phyloP scores from a whole-genome alignment of 192 early-diverging fungal genomes.

The Coemansia sp. region DNA sequence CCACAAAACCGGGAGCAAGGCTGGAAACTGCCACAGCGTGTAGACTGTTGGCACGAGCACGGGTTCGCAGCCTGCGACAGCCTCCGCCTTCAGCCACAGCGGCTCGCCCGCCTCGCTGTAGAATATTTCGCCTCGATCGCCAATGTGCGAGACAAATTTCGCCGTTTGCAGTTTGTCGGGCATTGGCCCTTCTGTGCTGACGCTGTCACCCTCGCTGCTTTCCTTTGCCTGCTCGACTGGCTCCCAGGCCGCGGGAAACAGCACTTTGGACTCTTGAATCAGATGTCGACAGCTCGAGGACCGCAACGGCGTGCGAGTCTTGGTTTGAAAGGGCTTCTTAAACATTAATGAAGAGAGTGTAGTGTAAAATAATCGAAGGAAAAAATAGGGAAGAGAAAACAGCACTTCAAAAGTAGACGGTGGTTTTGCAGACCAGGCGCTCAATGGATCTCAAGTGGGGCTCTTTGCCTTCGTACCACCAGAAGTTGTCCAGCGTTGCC shows the following conservation, averaged over 20 bases:
- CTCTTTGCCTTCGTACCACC: constrained; percentile 74
- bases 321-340: constrained; percentile 70
- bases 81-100: constrained; percentile 62
- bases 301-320: constrained; percentile 65
- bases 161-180: constrained; percentile 60
- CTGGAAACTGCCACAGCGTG: constrained; percentile 70
- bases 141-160: constrained; percentile 65
- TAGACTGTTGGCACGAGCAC: constrained; percentile 73
- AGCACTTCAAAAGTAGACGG: constrained; percentile 62
- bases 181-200: constrained; percentile 11
- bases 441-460: constrained; percentile 55
- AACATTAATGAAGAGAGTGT: constrained; percentile 59
- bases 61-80: constrained; percentile 23
- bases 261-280: constrained; percentile 57
- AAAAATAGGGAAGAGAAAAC: background rate
- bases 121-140: constrained; percentile 63
- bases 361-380: no score
- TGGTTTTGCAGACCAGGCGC: constrained; percentile 61
- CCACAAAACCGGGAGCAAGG: constrained; percentile 61
- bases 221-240: constrained; percentile 5
- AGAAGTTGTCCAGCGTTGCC: constrained; percentile 62
- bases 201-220: constrained; percentile 15
- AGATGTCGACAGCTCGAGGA: constrained; percentile 68
- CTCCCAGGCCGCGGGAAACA: constrained; percentile 40
- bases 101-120: constrained; percentile 58